These are phyloP conservation scores for Epichloe elymi DNA, from an alignment of 2,329 filamentous ascomycete species.

Conservation along the genomic window DNA sequence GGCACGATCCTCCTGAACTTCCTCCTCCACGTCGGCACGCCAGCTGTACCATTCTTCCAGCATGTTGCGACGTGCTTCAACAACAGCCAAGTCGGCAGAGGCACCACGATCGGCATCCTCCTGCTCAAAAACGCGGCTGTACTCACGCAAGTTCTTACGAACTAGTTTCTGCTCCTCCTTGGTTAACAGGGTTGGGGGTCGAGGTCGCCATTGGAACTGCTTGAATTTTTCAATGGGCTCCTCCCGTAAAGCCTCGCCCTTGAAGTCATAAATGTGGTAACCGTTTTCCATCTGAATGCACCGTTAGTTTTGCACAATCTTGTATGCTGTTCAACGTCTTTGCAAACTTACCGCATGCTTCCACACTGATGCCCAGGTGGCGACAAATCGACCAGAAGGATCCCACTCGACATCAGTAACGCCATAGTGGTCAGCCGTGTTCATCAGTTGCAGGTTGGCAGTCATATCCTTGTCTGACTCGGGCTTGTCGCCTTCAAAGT, in stretches of 20 bases:
- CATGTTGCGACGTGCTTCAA: constrained; percentile 70
- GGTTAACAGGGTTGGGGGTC: constrained; percentile 76
- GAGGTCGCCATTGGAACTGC: constrained; percentile 89
- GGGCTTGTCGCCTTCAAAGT: constrained; percentile 94
- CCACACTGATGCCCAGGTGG: constrained; percentile 87
- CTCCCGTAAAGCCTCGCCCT: constrained; percentile 76
- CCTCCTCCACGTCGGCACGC: constrained; percentile 59
- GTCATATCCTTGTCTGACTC: constrained; percentile 88
- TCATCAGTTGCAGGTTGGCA: constrained; percentile 91
- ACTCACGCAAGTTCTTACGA: constrained; percentile 96
- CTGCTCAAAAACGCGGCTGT: constrained; percentile 88
- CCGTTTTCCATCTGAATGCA: constrained; percentile 84
- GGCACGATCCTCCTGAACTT: constrained; percentile 59
- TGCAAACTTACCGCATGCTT: constrained; percentile 69
- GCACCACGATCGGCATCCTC: constrained; percentile 89
- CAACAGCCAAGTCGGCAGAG: constrained; percentile 84
- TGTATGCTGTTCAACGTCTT: neutral
- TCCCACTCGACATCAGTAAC: constrained; percentile 98
- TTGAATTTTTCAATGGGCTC: constrained; percentile 95
- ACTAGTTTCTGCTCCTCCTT: constrained; percentile 97
- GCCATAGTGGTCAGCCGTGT: constrained; percentile 87
- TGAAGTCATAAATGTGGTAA: constrained; percentile 97
- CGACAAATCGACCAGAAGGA: constrained; percentile 86
- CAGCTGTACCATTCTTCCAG: constrained; percentile 85
- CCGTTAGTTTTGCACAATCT: constrained; percentile 2